Evolutionary conservation across 345 rosid genomes (phyloP), one percentile per base, ranked within the genome.

Genomic region (Luvunga scandens): DNA sequence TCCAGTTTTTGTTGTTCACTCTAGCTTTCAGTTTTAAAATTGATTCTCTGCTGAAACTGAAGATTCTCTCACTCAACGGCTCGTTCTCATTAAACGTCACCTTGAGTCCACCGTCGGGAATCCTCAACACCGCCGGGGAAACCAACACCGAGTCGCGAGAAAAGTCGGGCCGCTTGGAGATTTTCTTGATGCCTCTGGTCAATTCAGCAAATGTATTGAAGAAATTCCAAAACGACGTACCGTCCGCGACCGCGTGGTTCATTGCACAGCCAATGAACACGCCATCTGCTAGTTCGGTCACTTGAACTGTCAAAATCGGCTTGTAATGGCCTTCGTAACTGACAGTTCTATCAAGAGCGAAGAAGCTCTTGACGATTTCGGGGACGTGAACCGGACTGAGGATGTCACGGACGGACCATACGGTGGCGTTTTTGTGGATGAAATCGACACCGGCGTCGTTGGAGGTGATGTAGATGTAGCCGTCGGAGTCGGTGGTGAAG

Each of bases 141-240:
- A 93, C 81, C 81, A 95, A 65, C 34, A 88, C 83, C 18, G 92
- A 87, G 36, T 88, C 83, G 72, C 99, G 88, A 59, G 87, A 61
- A 67, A 96, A 96, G 80, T 89, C 90, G 10, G 98, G 97, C 9
- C 75, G 79, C 33, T 86, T 81, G 0, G 91, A 42, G 45, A 86
- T 79, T 73, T 56, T 81, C 83, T 80, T 75, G 9, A 75, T 65
- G 0, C 90, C 97, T 75, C 91, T 88, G 7, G 94, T 77, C 38
- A 92, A 33, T 70, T 93, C 97, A 1, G 99, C 94, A 65, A 91
- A 96, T 0, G 91, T 89, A 66, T 96, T 96, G 33, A 96, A 91
- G 88, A 96, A 96, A 67, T 92, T 92, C 99, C 99, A 96, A 38
- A 96, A 82, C 9, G 99, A 96, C 2, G 99, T 96, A 1, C 98